These are phyloP conservation scores for Cladorrhinum samala DNA, from an alignment of 495 filamentous ascomycete species.

Conservation along the genomic window DNA sequence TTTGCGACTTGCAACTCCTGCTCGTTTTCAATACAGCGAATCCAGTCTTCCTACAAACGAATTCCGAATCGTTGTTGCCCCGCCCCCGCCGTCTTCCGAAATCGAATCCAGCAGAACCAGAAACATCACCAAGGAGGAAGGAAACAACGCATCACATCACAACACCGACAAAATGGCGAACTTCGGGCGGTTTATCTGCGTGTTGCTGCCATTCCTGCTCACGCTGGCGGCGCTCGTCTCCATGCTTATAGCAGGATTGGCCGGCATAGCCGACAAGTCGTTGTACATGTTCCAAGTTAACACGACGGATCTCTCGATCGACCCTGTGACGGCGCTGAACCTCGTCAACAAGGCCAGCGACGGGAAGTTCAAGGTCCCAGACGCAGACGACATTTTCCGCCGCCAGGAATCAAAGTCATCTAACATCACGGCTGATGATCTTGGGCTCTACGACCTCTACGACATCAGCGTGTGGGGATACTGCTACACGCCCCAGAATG, in stretches of 20 bases:
- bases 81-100: background rate
- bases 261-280: conserved; percentile 61
- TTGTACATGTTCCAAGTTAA: conserved; percentile 72
- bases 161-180: conserved; percentile 24
- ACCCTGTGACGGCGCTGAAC: conserved; percentile 17
- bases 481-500: conserved; percentile 53
- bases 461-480: conserved; percentile 80
- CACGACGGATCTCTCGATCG: conserved; percentile 41
- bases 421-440: conserved; percentile 47
- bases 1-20: background rate
- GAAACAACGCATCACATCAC: conserved; percentile 2
- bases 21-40: background rate
- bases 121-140: background rate
- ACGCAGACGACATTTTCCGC: conserved; percentile 4
- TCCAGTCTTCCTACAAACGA: background rate
- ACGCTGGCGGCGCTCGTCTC: conserved; percentile 68
- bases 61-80: no score
- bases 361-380: conserved; percentile 3
- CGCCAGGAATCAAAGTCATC: conserved; percentile 12
- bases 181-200: conserved; percentile 70
- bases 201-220: conserved; percentile 70
- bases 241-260: conserved; percentile 64
- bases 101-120: conserved; percentile 4
- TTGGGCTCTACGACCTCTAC: conserved; percentile 70
- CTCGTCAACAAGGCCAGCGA: conserved; percentile 14